Evolutionary conservation across 768 basidiomycete species (phyloP).

Genomic region (Mycena alexandri): DNA sequence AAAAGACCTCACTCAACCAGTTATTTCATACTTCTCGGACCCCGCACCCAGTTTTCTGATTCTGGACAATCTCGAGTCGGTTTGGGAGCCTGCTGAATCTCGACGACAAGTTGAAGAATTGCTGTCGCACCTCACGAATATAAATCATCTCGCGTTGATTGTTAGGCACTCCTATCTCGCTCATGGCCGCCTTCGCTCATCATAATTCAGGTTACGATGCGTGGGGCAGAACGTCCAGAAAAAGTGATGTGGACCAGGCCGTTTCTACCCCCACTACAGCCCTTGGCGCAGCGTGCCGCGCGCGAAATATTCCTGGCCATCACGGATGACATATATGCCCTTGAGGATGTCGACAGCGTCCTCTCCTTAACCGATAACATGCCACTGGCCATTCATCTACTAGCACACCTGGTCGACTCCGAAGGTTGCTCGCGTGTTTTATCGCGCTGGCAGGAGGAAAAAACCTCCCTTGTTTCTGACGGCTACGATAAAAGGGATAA

Average conservation of each 20-base stretch:
- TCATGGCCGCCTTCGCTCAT: neutral
- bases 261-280: neutral
- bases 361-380: neutral
- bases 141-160: neutral
- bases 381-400: slow-evolving; percentile 9
- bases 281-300: neutral
- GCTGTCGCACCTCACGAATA: slow-evolving; percentile 4
- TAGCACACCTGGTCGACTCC: neutral
- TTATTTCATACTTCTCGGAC: neutral
- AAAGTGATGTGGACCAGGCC: slow-evolving; percentile 9
- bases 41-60: neutral
- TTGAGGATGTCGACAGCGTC: neutral
- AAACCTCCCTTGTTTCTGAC: neutral
- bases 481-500: slow-evolving; percentile 1
- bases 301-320: neutral
- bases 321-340: neutral
- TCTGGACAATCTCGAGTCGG: slow-evolving; percentile 12
- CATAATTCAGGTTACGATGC: slow-evolving; percentile 4
- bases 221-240: slow-evolving; percentile 4
- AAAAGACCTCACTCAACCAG: neutral
- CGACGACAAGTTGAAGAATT: slow-evolving; percentile 1
- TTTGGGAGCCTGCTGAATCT: neutral
- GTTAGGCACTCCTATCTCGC: no score
- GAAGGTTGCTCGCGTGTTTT: neutral
- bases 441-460: neutral